Conservation (phyloP, 495 filamentous ascomycete species). For the Neurospora sp. region DNA sequence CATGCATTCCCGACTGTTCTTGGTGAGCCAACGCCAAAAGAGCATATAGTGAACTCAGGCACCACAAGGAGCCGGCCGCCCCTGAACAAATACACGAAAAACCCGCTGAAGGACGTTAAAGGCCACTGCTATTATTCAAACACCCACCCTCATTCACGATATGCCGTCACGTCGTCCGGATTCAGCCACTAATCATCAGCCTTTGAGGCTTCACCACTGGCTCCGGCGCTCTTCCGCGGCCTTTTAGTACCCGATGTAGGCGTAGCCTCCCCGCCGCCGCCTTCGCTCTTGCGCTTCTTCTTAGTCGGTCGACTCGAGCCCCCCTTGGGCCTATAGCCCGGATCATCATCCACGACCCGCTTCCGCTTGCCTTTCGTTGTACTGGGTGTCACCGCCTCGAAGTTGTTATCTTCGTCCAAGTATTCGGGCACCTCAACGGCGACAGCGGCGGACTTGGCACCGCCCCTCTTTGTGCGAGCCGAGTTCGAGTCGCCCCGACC, state of each 20-base stretch:
- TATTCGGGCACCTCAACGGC: conserved; percentile 27
- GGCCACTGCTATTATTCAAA: not conserved
- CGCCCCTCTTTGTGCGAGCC: conserved; percentile 18
- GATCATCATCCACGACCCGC: conserved; percentile 56
- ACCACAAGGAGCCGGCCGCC: not conserved
- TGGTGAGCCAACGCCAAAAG: not conserved
- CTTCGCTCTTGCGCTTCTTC: conserved; percentile 50
- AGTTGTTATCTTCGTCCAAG: conserved; percentile 27
- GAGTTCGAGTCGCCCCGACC: conserved; percentile 3
- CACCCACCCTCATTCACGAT: not conserved
- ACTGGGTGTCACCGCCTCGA: conserved; percentile 37
- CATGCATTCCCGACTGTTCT: not conserved
- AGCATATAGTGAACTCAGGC: not conserved
- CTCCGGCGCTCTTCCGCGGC: conserved; percentile 21
- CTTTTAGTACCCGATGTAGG: conserved; percentile 12
- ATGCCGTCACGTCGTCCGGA: not conserved
- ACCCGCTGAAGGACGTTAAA: not conserved
- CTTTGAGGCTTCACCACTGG: not conserved
- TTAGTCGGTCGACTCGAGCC: conserved; percentile 46
- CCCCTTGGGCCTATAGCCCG: conserved; percentile 60
- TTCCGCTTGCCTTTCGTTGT: conserved; percentile 33
- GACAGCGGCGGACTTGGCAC: conserved; percentile 2
- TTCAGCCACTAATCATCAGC: not conserved
- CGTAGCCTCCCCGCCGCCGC: conserved; percentile 21
- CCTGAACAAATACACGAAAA: not conserved